Evolutionary conservation across 495 filamentous ascomycete genomes (phyloP), one percentile per base, ranked within the genome.

Genomic region (Extremus antarcticus): DNA sequence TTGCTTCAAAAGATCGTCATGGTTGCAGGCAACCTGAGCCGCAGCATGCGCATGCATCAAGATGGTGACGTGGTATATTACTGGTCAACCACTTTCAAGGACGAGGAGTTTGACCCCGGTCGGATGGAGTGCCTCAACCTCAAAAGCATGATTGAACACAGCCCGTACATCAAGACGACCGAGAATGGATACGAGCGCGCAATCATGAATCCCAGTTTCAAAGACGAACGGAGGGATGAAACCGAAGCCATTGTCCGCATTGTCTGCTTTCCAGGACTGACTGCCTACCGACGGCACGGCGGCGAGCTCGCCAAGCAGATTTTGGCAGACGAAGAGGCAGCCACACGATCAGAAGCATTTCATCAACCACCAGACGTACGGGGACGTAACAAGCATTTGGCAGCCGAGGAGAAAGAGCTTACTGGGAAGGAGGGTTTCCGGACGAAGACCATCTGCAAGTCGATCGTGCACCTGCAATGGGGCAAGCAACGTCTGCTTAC

Each of bases 41-140:
- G 23, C 41, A 3, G 13, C 41, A 54, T 59, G 41, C 56, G 56
- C 43, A n/a, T n/a, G n/a, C n/a, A n/a, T n/a, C n/a, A 10, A 2
- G 15, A 29, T 3, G 20, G 17, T 16, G 22, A 54, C 19, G 23
- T 32, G 1, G 43, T 54, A 16, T 59, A 54, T 45, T 50, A 41
- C 50, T 59, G 43, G 43, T 3, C 56, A 16, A 43, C 50, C 0
- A 54, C 51, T 1, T 54, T 48, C 56, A 59, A 59, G 25, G 56
- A 59, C 51, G 56, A 59, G 21, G 51, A 48, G 23, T 59, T 53
- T 24, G 45, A 54, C 11, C 50, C 50, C 1, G 51, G 0, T 9
- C 56, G 56, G 38, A 59, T 59, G 56, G 56, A 59, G 32, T 48
- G 41, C 32, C 25, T 40, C 19, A 59, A 59, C 45, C 45, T 54